Conservation (phyloP, 73 alveolate genomes). For the Paraurostyla sp. region DNA sequence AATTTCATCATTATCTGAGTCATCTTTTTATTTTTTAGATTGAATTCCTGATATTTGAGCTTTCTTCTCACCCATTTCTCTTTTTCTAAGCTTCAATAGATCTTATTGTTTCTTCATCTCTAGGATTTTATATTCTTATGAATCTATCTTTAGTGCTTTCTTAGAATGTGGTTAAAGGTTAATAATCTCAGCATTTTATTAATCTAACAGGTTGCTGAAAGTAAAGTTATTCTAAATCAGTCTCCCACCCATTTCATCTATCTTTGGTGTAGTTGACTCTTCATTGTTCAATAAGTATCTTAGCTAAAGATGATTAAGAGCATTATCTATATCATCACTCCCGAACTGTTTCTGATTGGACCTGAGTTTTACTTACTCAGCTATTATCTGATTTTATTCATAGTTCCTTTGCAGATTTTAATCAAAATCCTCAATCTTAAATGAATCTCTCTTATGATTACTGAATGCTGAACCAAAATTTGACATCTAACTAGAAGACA, state of each 20-base stretch:
- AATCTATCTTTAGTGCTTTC: neutral
- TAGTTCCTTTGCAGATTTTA: neutral
- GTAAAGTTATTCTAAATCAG: too few relatives aligned
- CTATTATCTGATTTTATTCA: neutral
- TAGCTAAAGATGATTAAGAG: too few relatives aligned
- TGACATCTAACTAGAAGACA: conserved; percentile 16
- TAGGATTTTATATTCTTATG: neutral
- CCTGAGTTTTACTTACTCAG: too few relatives aligned
- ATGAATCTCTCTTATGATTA: neutral
- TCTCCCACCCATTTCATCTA: too few relatives aligned
- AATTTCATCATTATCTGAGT: conserved; percentile 28
- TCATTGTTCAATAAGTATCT: too few relatives aligned
- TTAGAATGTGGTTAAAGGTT: neutral
- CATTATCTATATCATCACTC: too few relatives aligned
- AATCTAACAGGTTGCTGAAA: too few relatives aligned
- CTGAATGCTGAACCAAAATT: conserved; percentile 24
- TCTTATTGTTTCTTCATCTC: neutral
- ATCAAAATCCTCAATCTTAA: conserved; percentile 18
- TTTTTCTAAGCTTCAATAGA: neutral
- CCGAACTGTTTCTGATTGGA: too few relatives aligned
- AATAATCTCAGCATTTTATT: too few relatives aligned
- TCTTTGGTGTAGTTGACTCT: too few relatives aligned
- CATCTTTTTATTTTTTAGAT: neutral
- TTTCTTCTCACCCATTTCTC: conserved; percentile 40
- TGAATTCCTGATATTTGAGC: neutral